A percentile compares a stretch with the other conserved stretches of the same genome.
Evolutionary conservation across 2,329 filamentous ascomycete species (phyloP).

Genomic region (Thelonectria rubi): DNA sequence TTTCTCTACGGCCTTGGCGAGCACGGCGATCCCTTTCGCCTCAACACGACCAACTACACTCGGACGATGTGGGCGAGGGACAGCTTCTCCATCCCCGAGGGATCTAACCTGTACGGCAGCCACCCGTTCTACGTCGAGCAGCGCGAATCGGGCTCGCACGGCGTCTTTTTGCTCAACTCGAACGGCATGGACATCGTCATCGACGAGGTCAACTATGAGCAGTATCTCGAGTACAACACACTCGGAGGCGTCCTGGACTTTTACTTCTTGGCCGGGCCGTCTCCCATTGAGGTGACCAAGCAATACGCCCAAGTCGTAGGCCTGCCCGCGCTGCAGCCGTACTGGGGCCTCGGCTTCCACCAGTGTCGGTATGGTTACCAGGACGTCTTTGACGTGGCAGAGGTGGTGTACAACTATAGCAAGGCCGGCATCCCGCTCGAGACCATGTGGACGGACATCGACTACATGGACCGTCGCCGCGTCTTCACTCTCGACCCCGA

Average conservation of each 20-base stretch:
- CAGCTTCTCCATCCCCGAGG: slow-evolving; percentile 67
- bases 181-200: slow-evolving; percentile 83
- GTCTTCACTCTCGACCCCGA: slow-evolving; percentile 71
- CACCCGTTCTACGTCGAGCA: slow-evolving; percentile 83
- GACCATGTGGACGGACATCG: slow-evolving; percentile 55
- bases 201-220: slow-evolving; percentile 62
- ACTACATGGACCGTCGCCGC: slow-evolving; percentile 49
- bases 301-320: slow-evolving; percentile 68
- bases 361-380: slow-evolving; percentile 72
- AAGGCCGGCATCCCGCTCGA: slow-evolving; percentile 72
- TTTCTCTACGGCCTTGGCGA: slow-evolving; percentile 84
- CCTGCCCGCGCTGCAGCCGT: slow-evolving; percentile 68
- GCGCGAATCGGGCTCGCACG: slow-evolving; percentile 64
- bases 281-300: slow-evolving; percentile 64
- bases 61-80: slow-evolving; percentile 70
- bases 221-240: slow-evolving; percentile 82
- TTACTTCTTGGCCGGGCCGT: slow-evolving; percentile 70
- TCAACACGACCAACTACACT: slow-evolving; percentile 69
- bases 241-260: slow-evolving; percentile 81
- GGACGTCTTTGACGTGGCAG: slow-evolving; percentile 72
- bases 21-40: slow-evolving; percentile 74
- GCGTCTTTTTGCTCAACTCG: slow-evolving; percentile 76
- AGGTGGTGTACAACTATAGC: slow-evolving; percentile 74
- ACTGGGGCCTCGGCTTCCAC: slow-evolving; percentile 70
- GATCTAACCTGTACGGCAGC: slow-evolving; percentile 75